Evolutionary conservation across 306 rosid species (phyloP).

Genomic region (Echinosophora koreensis): DNA sequence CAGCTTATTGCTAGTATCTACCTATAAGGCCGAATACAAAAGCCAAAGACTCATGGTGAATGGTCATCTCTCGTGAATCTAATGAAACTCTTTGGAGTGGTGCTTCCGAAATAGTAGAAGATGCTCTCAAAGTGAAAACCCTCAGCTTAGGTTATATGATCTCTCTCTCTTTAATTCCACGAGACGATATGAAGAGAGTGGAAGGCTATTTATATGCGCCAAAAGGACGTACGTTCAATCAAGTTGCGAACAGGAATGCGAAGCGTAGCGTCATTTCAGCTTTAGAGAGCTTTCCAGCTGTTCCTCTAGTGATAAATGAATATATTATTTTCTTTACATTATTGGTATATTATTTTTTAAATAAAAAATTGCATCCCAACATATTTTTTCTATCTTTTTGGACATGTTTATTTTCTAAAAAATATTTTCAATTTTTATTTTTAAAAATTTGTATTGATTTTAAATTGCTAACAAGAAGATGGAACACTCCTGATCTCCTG

Average conservation of each 20-base stretch:
- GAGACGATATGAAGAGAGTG: slow-evolving; percentile 36
- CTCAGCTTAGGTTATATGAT: slow-evolving; percentile 19
- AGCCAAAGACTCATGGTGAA: slow-evolving; percentile 51
- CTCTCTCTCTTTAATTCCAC: slow-evolving; percentile 30
- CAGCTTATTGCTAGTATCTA: slow-evolving; percentile 22
- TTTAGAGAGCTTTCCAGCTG: slow-evolving; percentile 63
- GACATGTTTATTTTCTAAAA: too few relatives aligned
- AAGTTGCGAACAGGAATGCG: slow-evolving; percentile 42
- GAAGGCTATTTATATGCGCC: slow-evolving; percentile 51
- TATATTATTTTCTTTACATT: too few relatives aligned
- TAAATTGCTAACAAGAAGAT: too few relatives aligned
- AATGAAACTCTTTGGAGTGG: background rate
- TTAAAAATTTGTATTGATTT: too few relatives aligned
- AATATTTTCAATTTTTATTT: too few relatives aligned
- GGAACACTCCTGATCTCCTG: too few relatives aligned
- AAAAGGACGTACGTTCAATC: slow-evolving; percentile 27
- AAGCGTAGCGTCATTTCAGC: slow-evolving; percentile 33
- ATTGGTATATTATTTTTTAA: too few relatives aligned
- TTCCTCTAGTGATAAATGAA: slow-evolving; percentile 17
- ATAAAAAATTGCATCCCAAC: too few relatives aligned
- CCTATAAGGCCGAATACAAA: slow-evolving; percentile 86
- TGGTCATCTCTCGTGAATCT: slow-evolving; percentile 53
- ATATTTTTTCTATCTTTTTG: too few relatives aligned
- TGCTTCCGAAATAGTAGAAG: background rate
- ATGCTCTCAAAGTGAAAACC: slow-evolving; percentile 21